phyloP scores from a whole-genome alignment of 1,284 basidiomycete genomes.

The Thecaphora frezii region DNA sequence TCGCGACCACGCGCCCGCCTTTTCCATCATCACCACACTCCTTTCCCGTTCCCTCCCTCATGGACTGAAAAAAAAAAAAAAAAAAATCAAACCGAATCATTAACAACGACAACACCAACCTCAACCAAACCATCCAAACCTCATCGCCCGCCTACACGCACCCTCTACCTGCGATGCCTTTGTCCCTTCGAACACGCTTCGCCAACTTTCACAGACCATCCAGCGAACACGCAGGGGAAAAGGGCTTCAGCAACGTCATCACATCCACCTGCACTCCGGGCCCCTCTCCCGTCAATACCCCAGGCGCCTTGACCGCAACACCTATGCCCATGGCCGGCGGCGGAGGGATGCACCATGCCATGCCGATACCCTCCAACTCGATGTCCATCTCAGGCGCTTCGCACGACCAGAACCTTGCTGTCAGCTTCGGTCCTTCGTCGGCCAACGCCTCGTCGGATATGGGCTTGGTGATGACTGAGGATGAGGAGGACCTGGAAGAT shows the following conservation, averaged over 20 bases:
- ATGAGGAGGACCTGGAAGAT: conserved; percentile 61
- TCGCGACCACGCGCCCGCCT: too few species aligned
- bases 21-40: too few species aligned
- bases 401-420: conserved; percentile 23
- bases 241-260: conserved; percentile 38
- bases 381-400: conserved; percentile 26
- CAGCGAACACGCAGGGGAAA: conserved; percentile 10
- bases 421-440: conserved; percentile 32
- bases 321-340: conserved; percentile 31
- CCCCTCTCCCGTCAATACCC: conserved; percentile 39
- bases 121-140: too few species aligned
- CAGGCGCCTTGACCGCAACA: conserved; percentile 24
- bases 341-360: conserved; percentile 17
- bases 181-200: too few species aligned
- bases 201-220: not conserved
- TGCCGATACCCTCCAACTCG: conserved; percentile 20
- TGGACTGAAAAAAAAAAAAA: too few species aligned
- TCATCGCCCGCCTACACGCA: too few species aligned
- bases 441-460: conserved; percentile 37
- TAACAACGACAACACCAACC: too few species aligned
- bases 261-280: conserved; percentile 43
- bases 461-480: conserved; percentile 58
- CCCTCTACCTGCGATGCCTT: too few species aligned
- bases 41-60: too few species aligned
- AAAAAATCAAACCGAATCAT: too few species aligned